Evolutionary conservation across 1,284 basidiomycete genomes (phyloP).

Genomic region (Puccinia hordei): DNA sequence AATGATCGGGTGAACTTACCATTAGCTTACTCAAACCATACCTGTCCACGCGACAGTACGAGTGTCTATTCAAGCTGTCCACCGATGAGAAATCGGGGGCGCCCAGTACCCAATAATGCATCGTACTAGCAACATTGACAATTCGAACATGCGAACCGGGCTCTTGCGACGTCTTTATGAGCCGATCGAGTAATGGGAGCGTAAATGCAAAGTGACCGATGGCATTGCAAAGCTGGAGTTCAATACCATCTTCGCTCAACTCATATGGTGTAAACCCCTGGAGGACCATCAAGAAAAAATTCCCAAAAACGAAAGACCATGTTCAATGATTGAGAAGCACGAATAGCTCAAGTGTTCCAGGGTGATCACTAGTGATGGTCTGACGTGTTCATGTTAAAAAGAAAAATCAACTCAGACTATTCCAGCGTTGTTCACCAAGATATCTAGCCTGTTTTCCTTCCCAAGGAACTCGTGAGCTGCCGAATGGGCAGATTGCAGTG

Average conservation of each 20-base stretch:
- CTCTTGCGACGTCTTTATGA: slow-evolving; percentile 25
- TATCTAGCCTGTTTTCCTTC: slow-evolving; percentile 57
- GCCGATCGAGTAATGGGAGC: slow-evolving; percentile 11
- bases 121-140: slow-evolving; percentile 30
- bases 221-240: slow-evolving; percentile 45
- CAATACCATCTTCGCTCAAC: slow-evolving; percentile 42
- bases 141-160: slow-evolving; percentile 28
- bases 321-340: too few relatives aligned
- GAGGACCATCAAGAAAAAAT: too few relatives aligned
- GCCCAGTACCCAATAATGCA: slow-evolving; percentile 12
- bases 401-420: slow-evolving; percentile 32
- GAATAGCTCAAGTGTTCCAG: too few relatives aligned
- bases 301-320: background rate
- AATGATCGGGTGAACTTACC: background rate
- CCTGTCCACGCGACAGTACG: background rate
- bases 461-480: slow-evolving; percentile 55
- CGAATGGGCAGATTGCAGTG: slow-evolving; percentile 55
- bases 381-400: background rate
- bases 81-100: slow-evolving; percentile 29
- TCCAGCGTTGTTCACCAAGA: slow-evolving; percentile 58
- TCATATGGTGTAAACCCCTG: slow-evolving; percentile 35
- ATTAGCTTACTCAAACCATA: slow-evolving; percentile 42
- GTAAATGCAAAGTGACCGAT: slow-evolving; percentile 50
- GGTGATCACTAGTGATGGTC: background rate
- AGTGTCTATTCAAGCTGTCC: slow-evolving; percentile 27